phyloP scores from a whole-genome alignment of 495 filamentous ascomycete species.

The Penicillium bialowiezense region DNA sequence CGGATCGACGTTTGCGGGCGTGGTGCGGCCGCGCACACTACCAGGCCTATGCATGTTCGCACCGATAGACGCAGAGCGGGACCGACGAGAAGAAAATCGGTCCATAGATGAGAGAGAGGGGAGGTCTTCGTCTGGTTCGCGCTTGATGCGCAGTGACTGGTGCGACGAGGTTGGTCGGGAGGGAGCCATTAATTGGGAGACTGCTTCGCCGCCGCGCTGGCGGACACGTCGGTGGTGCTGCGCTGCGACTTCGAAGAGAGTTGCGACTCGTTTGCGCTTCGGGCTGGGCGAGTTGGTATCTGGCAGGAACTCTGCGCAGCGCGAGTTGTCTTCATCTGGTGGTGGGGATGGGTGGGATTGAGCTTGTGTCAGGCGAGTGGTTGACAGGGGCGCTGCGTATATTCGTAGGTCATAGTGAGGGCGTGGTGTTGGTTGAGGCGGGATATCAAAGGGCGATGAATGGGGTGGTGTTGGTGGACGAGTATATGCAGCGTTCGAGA shows the following conservation, averaged over 20 bases:
- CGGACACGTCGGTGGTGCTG: conserved; percentile 53
- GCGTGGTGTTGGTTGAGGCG: conserved; percentile 5
- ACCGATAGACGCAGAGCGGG: conserved; percentile 39
- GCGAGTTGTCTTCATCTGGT: conserved; percentile 16
- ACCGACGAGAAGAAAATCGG: conserved; percentile 29
- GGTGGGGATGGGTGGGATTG: conserved; percentile 35
- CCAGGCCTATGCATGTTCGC: conserved; percentile 26
- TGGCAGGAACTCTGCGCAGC: conserved; percentile 39
- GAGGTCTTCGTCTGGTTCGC: conserved; percentile 37
- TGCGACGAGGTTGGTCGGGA: conserved; percentile 33
- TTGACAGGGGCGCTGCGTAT: conserved; percentile 41
- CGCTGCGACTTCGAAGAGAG: conserved; percentile 59
- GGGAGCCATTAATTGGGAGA: conserved; percentile 54
- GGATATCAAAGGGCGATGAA: conserved; percentile 38
- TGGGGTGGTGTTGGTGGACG: conserved; percentile 47
- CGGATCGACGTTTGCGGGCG: conserved; percentile 15
- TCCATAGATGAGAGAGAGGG: conserved; percentile 32
- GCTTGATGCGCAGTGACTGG: conserved; percentile 35
- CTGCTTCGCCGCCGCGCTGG: conserved; percentile 52
- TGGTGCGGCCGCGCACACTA: conserved; percentile 18
- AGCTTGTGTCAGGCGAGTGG: conserved; percentile 30
- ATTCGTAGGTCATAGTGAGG: conserved; percentile 35
- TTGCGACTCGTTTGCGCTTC: conserved; percentile 55
- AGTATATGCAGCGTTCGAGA: conserved; percentile 30
- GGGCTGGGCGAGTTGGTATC: conserved; percentile 41